Evolutionary conservation across 495 filamentous ascomycete species (phyloP), one percentile per base, ranked within the genome.

Genomic region (Penicillium maclennaniae): DNA sequence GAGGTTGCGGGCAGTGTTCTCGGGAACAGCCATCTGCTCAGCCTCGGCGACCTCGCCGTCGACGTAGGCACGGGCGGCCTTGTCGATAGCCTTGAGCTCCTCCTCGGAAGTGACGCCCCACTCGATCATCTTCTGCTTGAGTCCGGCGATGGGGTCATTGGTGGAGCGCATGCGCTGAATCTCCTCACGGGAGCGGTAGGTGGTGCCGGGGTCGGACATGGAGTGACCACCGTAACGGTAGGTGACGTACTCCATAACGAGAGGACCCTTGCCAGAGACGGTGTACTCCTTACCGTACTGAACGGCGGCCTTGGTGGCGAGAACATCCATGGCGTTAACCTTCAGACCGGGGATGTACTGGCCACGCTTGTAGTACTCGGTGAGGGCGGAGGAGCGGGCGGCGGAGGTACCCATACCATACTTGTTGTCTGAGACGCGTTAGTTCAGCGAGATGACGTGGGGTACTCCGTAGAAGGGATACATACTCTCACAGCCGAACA

Each of bases 321-420:
- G 89, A 61, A 97, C 89, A 71, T 98, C 93, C 93, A 98, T 98
- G 71, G 89, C 93, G 78, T 98, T 98, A 70, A 98, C 90, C 80
- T 97, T 98, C 53, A 98, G 84, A 77, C 93, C 93, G 54, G 93
- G 93, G 65, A 98, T 98, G 80, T 97, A 98, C 79, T 98, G 93
- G 56, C 93, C 93, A 75, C 93, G 95, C 84, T 97, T 97, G 86
- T 98, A 98, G 87, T 98, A 98, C 72, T 98, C 95, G 67, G 93
- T 97, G 60, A 96, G 75, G 58, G 93, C 93, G 56, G 92, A 88
- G 58, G 93, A 87, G 62, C 93, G 91, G 68, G 88, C 87, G 55
- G 93, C 93, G 49, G 93, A 89, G 46, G 93, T 98, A 74, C 95
- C 93, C 93, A 98, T 98, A 71, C 93, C 93, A 76, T 98, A 98